These are phyloP conservation scores for Mycocentrospora acerina DNA, from an alignment of 2,329 filamentous ascomycete species.

Conservation along the genomic window DNA sequence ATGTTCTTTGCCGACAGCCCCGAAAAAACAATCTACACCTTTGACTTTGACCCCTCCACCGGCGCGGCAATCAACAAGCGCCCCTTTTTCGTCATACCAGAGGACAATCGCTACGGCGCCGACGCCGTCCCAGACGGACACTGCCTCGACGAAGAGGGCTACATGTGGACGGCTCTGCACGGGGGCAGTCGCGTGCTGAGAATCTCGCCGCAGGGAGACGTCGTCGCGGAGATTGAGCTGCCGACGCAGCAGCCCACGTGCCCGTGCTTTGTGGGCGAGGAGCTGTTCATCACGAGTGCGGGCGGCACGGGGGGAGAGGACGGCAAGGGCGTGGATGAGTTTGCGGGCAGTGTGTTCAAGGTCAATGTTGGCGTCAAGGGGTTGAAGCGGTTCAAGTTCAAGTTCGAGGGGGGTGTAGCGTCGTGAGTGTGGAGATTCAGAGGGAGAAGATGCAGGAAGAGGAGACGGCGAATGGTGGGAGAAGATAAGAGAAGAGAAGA, in stretches of 20 bases:
- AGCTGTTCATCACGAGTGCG: slow-evolving; percentile 79
- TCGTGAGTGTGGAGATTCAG: too few species aligned
- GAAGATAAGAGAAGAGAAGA: too few species aligned
- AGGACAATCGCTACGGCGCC: slow-evolving; percentile 52
- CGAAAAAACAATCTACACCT: slow-evolving; percentile 68
- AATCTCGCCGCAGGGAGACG: slow-evolving; percentile 67
- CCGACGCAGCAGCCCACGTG: slow-evolving; percentile 82
- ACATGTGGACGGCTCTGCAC: slow-evolving; percentile 86
- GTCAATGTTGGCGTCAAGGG: slow-evolving; percentile 75
- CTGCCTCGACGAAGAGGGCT: slow-evolving; percentile 79
- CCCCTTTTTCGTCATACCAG: slow-evolving; percentile 69
- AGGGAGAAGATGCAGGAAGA: too few species aligned
- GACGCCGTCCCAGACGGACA: slow-evolving; percentile 74
- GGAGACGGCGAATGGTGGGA: too few species aligned
- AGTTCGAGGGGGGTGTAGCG: slow-evolving; percentile 30
- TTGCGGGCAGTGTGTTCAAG: slow-evolving; percentile 71
- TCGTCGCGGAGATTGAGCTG: slow-evolving; percentile 73
- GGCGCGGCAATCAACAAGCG: slow-evolving; percentile 69
- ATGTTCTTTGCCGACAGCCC: slow-evolving; percentile 85
- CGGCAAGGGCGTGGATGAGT: slow-evolving; percentile 64
- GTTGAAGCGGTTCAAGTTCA: slow-evolving; percentile 40
- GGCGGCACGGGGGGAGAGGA: slow-evolving; percentile 46
- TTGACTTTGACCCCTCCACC: slow-evolving; percentile 68
- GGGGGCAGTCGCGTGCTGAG: slow-evolving; percentile 74
- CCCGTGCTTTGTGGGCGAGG: slow-evolving; percentile 72